Conservation (phyloP, 805 yeast species). For the Saccharomycodes ludwigii region DNA sequence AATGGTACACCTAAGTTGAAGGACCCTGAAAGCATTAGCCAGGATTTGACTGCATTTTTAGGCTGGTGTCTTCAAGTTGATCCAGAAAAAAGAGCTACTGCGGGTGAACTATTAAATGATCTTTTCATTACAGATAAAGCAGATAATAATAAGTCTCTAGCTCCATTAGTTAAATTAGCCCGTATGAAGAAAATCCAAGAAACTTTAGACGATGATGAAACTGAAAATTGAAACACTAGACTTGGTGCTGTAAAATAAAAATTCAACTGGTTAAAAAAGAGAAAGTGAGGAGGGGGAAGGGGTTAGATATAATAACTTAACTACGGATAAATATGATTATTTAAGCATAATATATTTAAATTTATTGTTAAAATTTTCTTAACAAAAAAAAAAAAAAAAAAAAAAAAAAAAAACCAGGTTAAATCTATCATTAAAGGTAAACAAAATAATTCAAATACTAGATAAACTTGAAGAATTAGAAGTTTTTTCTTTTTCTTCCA, state of each 20-base stretch:
- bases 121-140: conserved; percentile 46
- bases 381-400: too few relatives aligned
- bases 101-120: conserved; percentile 57
- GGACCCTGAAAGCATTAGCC: conserved; percentile 70
- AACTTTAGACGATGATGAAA: conserved; percentile 23
- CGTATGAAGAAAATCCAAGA: conserved; percentile 47
- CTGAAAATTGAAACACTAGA: too few relatives aligned
- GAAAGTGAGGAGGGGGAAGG: too few relatives aligned
- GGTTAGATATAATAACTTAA: too few relatives aligned
- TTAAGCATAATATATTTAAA: too few relatives aligned
- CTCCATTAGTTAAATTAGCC: conserved; percentile 67
- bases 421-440: too few relatives aligned
- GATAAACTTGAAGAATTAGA: not conserved
- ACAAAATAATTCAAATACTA: not conserved
- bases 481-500: not conserved
- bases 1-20: conserved; percentile 93
- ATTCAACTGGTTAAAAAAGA: too few relatives aligned
- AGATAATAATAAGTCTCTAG: conserved; percentile 47
- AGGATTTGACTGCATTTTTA: conserved; percentile 55
- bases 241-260: too few relatives aligned
- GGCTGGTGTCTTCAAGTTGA: conserved; percentile 73
- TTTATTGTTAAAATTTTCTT: too few relatives aligned
- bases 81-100: conserved; percentile 68
- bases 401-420: not conserved
- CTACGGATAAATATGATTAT: too few relatives aligned